Evolutionary conservation across 2,329 filamentous ascomycete genomes (phyloP).

Genomic region (Lachnellula occidentalis): DNA sequence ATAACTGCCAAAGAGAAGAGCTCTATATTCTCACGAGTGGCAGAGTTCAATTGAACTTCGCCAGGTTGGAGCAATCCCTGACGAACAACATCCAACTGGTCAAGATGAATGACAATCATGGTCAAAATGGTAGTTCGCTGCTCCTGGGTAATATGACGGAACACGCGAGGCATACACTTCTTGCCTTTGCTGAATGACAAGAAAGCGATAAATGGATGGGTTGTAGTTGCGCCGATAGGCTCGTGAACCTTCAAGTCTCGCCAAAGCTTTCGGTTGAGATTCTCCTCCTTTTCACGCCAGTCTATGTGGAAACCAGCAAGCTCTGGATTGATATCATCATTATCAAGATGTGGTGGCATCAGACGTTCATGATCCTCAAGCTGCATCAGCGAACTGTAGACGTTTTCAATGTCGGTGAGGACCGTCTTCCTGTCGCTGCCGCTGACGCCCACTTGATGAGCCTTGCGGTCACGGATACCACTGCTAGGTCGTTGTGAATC

Average conservation of each 20-base stretch:
- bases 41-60: constrained; percentile 65
- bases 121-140: constrained; percentile 93
- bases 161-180: constrained; percentile 89
- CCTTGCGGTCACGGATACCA: constrained; percentile 40
- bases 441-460: constrained; percentile 42
- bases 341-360: constrained; percentile 60
- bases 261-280: constrained; percentile 81
- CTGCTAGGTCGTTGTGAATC: constrained; percentile 49
- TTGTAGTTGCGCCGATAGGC: constrained; percentile 69
- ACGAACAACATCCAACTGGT: constrained; percentile 84
- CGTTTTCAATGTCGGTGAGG: constrained; percentile 78
- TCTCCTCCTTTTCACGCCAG: constrained; percentile 66
- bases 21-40: constrained; percentile 86
- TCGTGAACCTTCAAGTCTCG: constrained; percentile 85
- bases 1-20: constrained; percentile 85
- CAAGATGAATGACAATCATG: constrained; percentile 90
- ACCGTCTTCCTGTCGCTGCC: constrained; percentile 74
- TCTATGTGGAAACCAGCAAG: constrained; percentile 69
- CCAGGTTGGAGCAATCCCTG: constrained; percentile 69
- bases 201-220: constrained; percentile 94
- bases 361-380: constrained; percentile 89
- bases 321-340: constrained; percentile 60
- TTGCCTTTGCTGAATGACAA: constrained; percentile 94
- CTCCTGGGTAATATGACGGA: constrained; percentile 86
- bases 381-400: constrained; percentile 84